Percentiles rank a stretch among this genome's conserved stretches.
Conservation (phyloP, 163 green algal species). For the Scenedesmus sp. region DNA sequence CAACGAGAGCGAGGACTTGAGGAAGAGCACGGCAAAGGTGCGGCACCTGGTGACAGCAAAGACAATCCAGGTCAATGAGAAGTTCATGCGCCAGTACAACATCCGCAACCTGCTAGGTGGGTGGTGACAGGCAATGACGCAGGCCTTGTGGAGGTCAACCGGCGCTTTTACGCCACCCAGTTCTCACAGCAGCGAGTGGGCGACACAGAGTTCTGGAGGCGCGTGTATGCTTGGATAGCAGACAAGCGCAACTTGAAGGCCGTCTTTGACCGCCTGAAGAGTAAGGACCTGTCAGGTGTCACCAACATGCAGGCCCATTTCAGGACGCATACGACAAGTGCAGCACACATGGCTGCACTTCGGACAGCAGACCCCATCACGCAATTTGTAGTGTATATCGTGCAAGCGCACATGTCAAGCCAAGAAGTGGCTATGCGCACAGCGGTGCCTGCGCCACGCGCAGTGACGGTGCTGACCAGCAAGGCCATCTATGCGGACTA, state of each 20-base stretch:
- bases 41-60: background rate
- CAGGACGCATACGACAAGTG: background rate
- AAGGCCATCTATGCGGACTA: too few species aligned
- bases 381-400: background rate
- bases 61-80: background rate
- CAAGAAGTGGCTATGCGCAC: background rate
- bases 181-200: background rate
- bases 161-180: background rate
- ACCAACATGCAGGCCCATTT: background rate
- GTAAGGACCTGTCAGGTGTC: background rate
- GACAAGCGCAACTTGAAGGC: slow-evolving; percentile 28
- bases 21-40: background rate
- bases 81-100: slow-evolving; percentile 15
- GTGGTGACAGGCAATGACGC: slow-evolving; percentile 2
- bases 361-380: background rate
- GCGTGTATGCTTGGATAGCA: background rate
- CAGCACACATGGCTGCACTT: background rate
- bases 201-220: background rate
- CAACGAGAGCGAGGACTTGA: background rate
- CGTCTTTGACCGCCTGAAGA: background rate
- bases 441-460: background rate
- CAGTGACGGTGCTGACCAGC: too few species aligned
- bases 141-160: background rate
- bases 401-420: background rate
- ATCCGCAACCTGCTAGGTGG: background rate